Evolutionary conservation across 352 stramenopile species (phyloP).

Genomic region (Phytophthora melonis): DNA sequence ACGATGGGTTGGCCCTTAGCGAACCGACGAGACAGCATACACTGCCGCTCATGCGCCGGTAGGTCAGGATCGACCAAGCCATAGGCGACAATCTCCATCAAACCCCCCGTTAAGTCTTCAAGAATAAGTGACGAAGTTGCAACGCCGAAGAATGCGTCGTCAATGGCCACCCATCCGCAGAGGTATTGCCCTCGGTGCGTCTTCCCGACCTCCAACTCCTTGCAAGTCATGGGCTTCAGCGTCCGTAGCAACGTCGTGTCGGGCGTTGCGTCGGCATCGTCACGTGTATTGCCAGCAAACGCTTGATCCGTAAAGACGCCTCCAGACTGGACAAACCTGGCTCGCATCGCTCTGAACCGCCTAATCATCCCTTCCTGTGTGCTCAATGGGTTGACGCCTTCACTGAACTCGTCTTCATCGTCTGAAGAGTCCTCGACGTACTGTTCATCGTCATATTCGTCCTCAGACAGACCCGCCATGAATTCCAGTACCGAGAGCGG

Average conservation of each 20-base stretch:
- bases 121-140: conserved; percentile 30
- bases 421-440: neutral
- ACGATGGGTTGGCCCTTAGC: conserved; percentile 32
- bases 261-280: no score
- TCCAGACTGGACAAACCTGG: conserved; percentile 28
- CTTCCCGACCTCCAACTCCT: conserved; percentile 33
- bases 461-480: conserved; percentile 13
- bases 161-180: conserved; percentile 41
- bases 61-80: conserved; percentile 27
- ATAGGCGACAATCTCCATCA: conserved; percentile 42
- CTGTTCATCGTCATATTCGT: conserved; percentile 1
- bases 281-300: neutral
- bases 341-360: conserved; percentile 35
- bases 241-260: conserved; percentile 15
- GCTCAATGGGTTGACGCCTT: neutral
- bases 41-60: conserved; percentile 18
- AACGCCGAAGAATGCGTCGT: conserved; percentile 40
- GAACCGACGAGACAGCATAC: conserved; percentile 19
- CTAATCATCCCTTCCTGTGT: conserved; percentile 28
- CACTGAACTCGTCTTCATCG: conserved; percentile 8
- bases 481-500: conserved; percentile 8
- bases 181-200: conserved; percentile 45
- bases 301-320: conserved; percentile 21
- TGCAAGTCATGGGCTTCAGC: conserved; percentile 34
- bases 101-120: conserved; percentile 36